Evolutionary conservation across 495 filamentous ascomycete species (phyloP).

Genomic region (Podospora conica): DNA sequence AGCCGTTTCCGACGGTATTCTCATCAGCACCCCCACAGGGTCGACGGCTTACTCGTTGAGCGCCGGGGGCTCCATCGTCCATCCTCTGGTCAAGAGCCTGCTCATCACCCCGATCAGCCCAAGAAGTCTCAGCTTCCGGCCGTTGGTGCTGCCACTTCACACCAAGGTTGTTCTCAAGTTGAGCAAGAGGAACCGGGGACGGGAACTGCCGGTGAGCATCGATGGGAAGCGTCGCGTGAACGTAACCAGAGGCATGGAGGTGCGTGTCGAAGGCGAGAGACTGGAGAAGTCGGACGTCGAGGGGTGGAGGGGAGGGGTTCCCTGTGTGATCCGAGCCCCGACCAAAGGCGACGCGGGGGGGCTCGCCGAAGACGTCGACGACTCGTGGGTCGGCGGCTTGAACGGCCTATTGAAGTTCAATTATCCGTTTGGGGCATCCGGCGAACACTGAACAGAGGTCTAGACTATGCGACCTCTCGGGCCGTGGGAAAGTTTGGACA

Average conservation of each 20-base stretch:
- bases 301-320: conserved; percentile 61
- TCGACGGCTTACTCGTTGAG: conserved; percentile 93
- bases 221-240: conserved; percentile 73
- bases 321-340: conserved; percentile 56
- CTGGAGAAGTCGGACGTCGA: conserved; percentile 46
- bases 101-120: conserved; percentile 93
- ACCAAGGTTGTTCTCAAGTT: conserved; percentile 79
- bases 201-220: conserved; percentile 81
- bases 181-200: conserved; percentile 73
- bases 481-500: not conserved
- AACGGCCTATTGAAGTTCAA: conserved; percentile 97
- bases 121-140: conserved; percentile 83
- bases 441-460: conserved; percentile 7
- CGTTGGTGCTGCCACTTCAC: conserved; percentile 80
- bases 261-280: conserved; percentile 76
- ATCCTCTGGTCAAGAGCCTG: conserved; percentile 80
- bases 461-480: not conserved
- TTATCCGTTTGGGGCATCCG: conserved; percentile 79
- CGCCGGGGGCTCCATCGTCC: conserved; percentile 88
- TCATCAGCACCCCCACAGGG: conserved; percentile 88
- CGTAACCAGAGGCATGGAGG: conserved; percentile 76
- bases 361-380: conserved; percentile 59
- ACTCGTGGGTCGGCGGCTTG: conserved; percentile 94
- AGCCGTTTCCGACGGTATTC: conserved; percentile 89
- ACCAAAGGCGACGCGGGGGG: conserved; percentile 38